Evolutionary conservation across 495 filamentous ascomycete genomes (phyloP), one percentile per base, ranked within the genome.

Genomic region (Rusavskia elegans): DNA sequence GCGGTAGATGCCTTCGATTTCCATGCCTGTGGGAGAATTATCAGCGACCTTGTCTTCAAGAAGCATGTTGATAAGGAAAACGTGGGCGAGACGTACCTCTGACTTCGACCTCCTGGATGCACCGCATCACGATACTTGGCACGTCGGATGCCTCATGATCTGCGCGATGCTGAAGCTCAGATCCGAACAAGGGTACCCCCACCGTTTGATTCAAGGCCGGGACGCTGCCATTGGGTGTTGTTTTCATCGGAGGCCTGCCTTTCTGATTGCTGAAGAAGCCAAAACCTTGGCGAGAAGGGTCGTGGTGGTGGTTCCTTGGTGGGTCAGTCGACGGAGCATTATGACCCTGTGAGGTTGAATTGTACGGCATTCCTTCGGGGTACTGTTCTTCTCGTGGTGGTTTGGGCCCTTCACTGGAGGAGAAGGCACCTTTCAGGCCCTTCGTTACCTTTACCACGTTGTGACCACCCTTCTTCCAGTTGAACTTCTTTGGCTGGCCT

Each of bases 391-490:
- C 81, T 57, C 75, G 81, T 58, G 61, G 78, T 57, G 75, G 71
- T 40, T 56, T 73, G 64, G 55, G 61, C 64, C 66, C 77, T 63
- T 59, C 57, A 54, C 64, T 80, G 66, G 67, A 81, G 69, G 78
- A 83, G 1, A 87, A 85, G 36, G 84, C 83, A 61, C 93, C 94
- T 59, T 95, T 78, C 38, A 89, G 88, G 69, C 97, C 97, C 40
- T 83, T 80, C 48, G 95, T 86, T 56, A 89, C 89, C 68, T 96
- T 95, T 36, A 89, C 88, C 50, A 97, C 82, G 39, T 83, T 84
- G 65, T 93, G 87, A 23, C 87, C 85, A 27, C 88, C 89, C 65
- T 93, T 95, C 75, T 95, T 95, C 90, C 92, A 97, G 68, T 92
- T 93, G 70, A 95, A 95, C 63, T 94, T 95, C 69, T 88, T 94